These are phyloP conservation scores for Vitis hybrid DNA, from an alignment of 177 flowering plant genomes.

Conservation along the genomic window DNA sequence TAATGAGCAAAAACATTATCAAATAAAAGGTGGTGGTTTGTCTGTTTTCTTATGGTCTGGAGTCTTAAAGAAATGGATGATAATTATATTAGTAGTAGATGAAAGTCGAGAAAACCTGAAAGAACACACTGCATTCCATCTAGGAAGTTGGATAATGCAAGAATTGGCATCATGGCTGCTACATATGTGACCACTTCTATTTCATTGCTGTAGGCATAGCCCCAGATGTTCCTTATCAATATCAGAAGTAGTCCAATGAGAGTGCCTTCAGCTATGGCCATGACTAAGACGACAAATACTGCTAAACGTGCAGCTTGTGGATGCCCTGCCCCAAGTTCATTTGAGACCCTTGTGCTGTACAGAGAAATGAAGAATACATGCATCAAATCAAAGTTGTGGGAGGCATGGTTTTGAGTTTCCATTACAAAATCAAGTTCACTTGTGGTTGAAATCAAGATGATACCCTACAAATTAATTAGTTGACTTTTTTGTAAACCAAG, in stretches of 20 bases:
- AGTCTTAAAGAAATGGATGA: not conserved
- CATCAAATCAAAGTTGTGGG: not conserved
- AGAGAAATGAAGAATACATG: not conserved
- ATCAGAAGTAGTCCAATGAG: conserved; percentile 40
- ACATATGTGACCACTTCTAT: conserved; percentile 43
- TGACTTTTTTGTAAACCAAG: too few species aligned
- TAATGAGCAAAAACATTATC: too few species aligned
- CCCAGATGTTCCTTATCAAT: conserved; percentile 50
- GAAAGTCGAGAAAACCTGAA: conserved; percentile 36
- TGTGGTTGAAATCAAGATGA: too few species aligned
- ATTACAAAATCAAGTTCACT: too few species aligned
- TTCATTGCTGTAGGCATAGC: conserved; percentile 56
- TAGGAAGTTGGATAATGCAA: conserved; percentile 49
- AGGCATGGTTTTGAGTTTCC: not conserved
- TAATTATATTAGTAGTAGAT: not conserved
- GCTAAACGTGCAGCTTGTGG: conserved; percentile 49
- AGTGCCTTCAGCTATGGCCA: conserved; percentile 37
- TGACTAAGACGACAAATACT: conserved; percentile 31
- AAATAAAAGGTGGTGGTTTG: too few species aligned
- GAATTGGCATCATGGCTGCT: conserved; percentile 48
- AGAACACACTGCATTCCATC: conserved; percentile 62
- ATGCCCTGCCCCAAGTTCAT: conserved; percentile 61
- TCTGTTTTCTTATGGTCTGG: too few species aligned
- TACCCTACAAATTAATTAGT: not conserved
- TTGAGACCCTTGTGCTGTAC: conserved; percentile 57